Evolutionary conservation across 257 asterid genomes (phyloP).

Genomic region (Nicotiana tomentosiformis): DNA sequence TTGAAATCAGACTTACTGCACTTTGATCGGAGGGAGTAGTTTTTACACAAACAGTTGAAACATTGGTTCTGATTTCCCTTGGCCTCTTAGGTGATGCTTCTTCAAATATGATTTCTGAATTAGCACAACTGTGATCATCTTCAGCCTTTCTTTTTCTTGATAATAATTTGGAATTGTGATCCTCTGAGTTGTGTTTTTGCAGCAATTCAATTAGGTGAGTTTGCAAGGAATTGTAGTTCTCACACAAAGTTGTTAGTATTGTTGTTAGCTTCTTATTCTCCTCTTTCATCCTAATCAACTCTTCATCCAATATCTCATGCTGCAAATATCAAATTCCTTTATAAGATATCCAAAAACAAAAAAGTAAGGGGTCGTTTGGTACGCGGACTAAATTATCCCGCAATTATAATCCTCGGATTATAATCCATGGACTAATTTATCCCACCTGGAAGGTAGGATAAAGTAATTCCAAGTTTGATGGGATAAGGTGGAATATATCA

Average conservation of each 20-base stretch:
- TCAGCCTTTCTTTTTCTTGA: constrained; percentile 40
- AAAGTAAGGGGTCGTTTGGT: no score
- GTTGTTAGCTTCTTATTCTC: constrained; percentile 59
- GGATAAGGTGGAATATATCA: no score
- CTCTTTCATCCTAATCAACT: constrained; percentile 36
- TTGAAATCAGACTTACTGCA: constrained; percentile 5
- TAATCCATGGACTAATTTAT: no score
- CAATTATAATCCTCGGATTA: no score
- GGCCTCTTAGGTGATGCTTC: constrained; percentile 34
- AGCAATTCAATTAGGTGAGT: constrained; percentile 22
- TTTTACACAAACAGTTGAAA: constrained; percentile 44
- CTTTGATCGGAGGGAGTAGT: constrained; percentile 50
- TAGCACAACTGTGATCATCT: constrained; percentile 10
- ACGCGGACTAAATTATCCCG: no score
- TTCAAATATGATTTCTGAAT: constrained; percentile 15
- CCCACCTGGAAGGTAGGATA: no score
- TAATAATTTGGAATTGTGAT: not conserved
- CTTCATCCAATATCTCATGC: constrained; percentile 30
- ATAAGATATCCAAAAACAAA: no score
- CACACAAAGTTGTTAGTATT: constrained; percentile 23
- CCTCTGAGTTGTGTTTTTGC: constrained; percentile 16
- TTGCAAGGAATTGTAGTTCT: constrained; percentile 27
- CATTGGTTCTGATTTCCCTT: constrained; percentile 44
- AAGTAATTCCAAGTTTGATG: no score
- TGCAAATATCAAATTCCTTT: constrained; percentile 12